Base-by-base conservation (phyloP, 2,329 filamentous ascomycete genomes). In the Fusarium camptoceras region DNA sequence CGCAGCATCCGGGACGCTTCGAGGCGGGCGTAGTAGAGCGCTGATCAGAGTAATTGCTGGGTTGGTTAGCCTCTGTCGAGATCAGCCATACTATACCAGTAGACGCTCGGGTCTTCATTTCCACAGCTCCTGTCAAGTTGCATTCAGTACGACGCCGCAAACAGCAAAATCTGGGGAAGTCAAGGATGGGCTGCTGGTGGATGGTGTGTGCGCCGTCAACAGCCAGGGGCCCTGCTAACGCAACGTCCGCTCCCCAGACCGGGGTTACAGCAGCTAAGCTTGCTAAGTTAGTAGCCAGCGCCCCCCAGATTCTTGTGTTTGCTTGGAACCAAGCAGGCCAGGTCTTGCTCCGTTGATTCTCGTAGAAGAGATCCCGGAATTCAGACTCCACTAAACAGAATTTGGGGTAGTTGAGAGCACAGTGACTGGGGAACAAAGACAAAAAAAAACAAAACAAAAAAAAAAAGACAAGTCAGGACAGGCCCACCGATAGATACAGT, bases 121-220 rank as follows among this genome's bases (percentile, higher is more conserved):
- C 62, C 44, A 37, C 18, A 68, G 42, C 49, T 70, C 62, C 37
- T 64, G 50, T 64, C 68, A 67, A 55, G 59, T 41, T 25, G 37
- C 46, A 34, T 51, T 25, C 44, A 51, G 49, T 51, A 47, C 59
- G 55, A 54, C 51, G 55, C 64, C 68, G 51, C 68, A 65, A 60
- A 55, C 62, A 68, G 55, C 43, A 75, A 71, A 79, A 77, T 78
- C 77, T 72, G 77, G 77, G 77, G 77, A 78, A 78, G 70, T 46
- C 77, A 77, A 75, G 77, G 76, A 75, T 76, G 62, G 55, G 56
- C 55, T 68, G 65, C 48, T 67, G 59, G 64, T 74, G 70, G 75
- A 66, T 76, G 74, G 77, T 76, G 74, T 73, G 76, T 74, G 73
- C 74, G 54, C 75, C 70, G 59, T 73, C 71, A 70, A 70, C 55